phyloP scores from a whole-genome alignment of 2,329 filamentous ascomycete species.

The Hymenoscyphus repandus region DNA sequence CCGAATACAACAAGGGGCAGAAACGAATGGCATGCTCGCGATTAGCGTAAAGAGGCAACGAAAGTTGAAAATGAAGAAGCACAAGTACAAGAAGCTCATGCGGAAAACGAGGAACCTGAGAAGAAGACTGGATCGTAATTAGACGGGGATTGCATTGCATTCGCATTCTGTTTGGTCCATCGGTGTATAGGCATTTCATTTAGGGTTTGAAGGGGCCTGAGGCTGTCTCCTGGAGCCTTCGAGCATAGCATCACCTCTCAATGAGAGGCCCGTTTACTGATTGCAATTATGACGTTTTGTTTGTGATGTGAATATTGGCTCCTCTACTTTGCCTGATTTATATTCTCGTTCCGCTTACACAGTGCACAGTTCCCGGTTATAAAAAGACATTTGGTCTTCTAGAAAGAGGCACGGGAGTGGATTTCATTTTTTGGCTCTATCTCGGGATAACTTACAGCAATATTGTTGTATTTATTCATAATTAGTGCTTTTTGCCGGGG shows the following conservation, averaged over 20 bases:
- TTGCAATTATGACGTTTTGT: too few relatives aligned
- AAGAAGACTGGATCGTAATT: constrained; percentile 52
- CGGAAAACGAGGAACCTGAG: constrained; percentile 82
- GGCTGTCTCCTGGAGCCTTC: constrained; percentile 4
- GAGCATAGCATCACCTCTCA: constrained; percentile 18
- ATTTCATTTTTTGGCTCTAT: too few relatives aligned
- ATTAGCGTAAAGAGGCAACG: constrained; percentile 90
- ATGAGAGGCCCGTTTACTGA: constrained; percentile 7
- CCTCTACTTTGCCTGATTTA: too few relatives aligned
- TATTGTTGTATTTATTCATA: too few relatives aligned
- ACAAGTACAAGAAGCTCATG: constrained; percentile 99
- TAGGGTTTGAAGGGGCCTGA: neutral
- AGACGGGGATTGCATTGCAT: constrained; percentile 16
- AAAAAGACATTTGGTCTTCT: too few relatives aligned
- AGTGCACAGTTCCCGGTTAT: too few relatives aligned
- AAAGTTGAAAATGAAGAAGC: constrained; percentile 99
- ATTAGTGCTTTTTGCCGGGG: too few relatives aligned
- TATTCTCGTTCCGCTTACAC: too few relatives aligned
- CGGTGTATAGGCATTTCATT: neutral
- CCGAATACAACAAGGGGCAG: constrained; percentile 38
- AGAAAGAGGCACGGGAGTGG: too few relatives aligned
- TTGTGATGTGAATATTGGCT: too few relatives aligned
- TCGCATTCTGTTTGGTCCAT: constrained; percentile 2
- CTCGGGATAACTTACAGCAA: too few relatives aligned
- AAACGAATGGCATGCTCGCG: constrained; percentile 58